These are phyloP conservation scores for Lagerstroemia speciosa DNA, from an alignment of 345 rosid genomes.

Conservation along the genomic window DNA sequence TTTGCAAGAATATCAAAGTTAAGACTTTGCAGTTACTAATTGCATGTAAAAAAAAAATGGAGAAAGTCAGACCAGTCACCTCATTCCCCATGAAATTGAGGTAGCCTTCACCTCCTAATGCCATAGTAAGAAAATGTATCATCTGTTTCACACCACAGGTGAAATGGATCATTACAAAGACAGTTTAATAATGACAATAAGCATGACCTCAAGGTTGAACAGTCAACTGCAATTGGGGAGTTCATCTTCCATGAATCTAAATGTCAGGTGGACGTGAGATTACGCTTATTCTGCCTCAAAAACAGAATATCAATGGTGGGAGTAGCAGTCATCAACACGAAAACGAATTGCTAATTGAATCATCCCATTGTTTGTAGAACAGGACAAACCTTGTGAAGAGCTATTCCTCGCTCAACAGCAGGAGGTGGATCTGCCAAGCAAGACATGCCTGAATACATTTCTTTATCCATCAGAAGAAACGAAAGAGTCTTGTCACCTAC, in stretches of 20 bases:
- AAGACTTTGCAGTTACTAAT: neutral
- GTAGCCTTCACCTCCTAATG: constrained; percentile 77
- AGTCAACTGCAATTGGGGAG: neutral
- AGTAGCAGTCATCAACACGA: neutral
- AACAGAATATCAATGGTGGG: neutral
- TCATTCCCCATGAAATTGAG: constrained; percentile 86
- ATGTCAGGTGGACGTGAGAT: neutral
- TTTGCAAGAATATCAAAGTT: neutral
- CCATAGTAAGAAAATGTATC: constrained; percentile 72
- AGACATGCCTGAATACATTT: constrained; percentile 75
- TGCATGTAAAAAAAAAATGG: neutral
- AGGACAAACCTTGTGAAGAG: constrained; percentile 59
- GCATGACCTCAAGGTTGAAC: neutral
- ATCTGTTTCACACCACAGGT: constrained; percentile 24
- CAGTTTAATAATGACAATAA: neutral
- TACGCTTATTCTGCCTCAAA: neutral
- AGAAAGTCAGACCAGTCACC: constrained; percentile 26
- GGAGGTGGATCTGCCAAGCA: constrained; percentile 50
- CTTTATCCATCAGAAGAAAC: constrained; percentile 59
- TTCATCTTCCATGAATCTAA: neutral
- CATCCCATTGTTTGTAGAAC: neutral
- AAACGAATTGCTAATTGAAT: neutral
- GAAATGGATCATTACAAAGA: neutral
- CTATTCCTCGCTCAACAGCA: constrained; percentile 51
- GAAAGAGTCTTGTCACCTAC: constrained; percentile 77